Evolutionary conservation across 2,329 filamentous ascomycete species (phyloP), one percentile per base, ranked within the genome.

Genomic region (Penicillium sp.): DNA sequence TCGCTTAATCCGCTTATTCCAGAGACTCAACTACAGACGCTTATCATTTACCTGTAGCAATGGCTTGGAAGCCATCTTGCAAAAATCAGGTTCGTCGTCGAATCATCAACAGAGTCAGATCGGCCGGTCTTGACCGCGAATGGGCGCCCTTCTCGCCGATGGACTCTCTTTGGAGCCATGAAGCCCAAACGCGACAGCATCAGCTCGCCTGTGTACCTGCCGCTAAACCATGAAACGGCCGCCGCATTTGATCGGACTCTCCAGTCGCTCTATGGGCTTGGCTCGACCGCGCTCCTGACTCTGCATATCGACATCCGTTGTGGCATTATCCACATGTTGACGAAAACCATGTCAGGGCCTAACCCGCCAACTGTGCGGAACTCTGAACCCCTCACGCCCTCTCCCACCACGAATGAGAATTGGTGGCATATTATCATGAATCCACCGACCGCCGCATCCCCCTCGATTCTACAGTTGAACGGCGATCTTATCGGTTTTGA

Each of bases 221-320:
- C 95, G 0, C 87, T 99, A 75, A 96, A 93, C 58, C 82, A 87
- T 62, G 91, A 96, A 67, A 94, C 91, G 16, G 92, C 91, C 55
- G 90, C 89, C 67, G 87, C 88, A 18, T 98, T 99, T 73, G 95
- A 99, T 74, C 87, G 84, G 60, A 95, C 96, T 18, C 83, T 97
- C 10, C 83, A 87, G 22, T 93, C 91, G 2, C 95, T 94, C 75
- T 89, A 91, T 60, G 85, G 91, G 62, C 87, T 99, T 39, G 90
- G 90, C 27, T 83, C 85, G 18, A 92, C 87, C 2, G 87, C 93
- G 43, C 85, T 98, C 2, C 82, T 96, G 27, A 96, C 92, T 0
- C 80, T 99, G 3, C 93, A 98, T 72, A 86, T 96, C 74, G 92
- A 97, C 74, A 86, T 96, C 50, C 89, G 95, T 49, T 92, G 90